A percentile compares a stretch with the other conserved stretches of the same genome.
Evolutionary conservation across 2,329 filamentous ascomycete genomes (phyloP).

Genomic region (Cryoendolithus antarcticus): DNA sequence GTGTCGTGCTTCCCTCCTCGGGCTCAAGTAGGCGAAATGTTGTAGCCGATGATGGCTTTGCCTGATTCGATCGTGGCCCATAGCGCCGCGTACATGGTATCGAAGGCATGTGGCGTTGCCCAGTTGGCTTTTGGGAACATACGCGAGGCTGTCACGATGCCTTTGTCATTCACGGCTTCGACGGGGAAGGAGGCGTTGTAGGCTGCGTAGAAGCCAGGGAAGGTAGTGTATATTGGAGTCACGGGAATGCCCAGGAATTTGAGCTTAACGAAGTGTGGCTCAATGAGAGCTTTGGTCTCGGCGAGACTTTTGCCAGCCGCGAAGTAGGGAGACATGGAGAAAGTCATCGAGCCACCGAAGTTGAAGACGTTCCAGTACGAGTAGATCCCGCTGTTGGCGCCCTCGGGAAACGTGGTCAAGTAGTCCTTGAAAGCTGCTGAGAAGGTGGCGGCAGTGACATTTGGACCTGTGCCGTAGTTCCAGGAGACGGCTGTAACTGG

Average conservation of each 20-base stretch:
- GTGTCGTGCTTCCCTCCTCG: slow-evolving; percentile 2
- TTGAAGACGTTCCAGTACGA: slow-evolving; percentile 6
- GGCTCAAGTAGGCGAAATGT: slow-evolving; percentile 2
- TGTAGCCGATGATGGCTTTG: slow-evolving; percentile 5
- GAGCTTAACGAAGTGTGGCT: slow-evolving; percentile 9
- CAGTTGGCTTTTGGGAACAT: slow-evolving; percentile 6
- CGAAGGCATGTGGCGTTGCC: slow-evolving; percentile 3
- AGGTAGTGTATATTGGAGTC: slow-evolving; percentile 3
- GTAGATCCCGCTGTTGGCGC: slow-evolving; percentile 6
- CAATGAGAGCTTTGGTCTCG: slow-evolving; percentile 9
- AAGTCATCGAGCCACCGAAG: slow-evolving; percentile 2
- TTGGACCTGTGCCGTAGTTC: slow-evolving; percentile 9
- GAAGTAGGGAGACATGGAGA: slow-evolving; percentile 24
- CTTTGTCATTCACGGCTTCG: slow-evolving; percentile 4
- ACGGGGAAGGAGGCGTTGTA: slow-evolving; percentile 4
- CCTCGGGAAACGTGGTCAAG: slow-evolving; percentile 14
- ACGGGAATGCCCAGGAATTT: slow-evolving; percentile 4
- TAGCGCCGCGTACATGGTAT: slow-evolving; percentile 4
- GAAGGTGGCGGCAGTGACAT: slow-evolving; percentile 17
- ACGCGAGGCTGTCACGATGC: slow-evolving; percentile 2
- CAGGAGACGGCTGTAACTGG: slow-evolving; percentile 5
- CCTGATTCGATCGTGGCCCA: slow-evolving; percentile 4
- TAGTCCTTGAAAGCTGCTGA: slow-evolving; percentile 15
- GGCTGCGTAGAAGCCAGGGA: slow-evolving; percentile 3
- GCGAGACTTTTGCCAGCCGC: slow-evolving; percentile 12